Evolutionary conservation across 805 yeast genomes (phyloP).

Genomic region (Ogataea pilisensis): DNA sequence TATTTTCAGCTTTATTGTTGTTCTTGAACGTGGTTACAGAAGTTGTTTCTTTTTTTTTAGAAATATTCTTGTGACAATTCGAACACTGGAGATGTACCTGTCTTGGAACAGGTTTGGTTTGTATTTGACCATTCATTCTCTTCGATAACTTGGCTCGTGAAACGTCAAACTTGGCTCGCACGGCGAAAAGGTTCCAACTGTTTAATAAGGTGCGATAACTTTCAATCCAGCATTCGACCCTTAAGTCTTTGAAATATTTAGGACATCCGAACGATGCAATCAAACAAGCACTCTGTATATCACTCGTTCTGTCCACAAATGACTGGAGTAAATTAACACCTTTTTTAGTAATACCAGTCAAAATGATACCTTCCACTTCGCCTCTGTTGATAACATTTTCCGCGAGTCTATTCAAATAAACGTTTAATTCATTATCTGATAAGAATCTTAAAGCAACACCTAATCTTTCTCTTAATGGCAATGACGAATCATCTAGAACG

Average conservation of each 20-base stretch:
- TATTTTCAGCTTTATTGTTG: neutral
- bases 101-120: conserved; percentile 52
- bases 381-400: conserved; percentile 71
- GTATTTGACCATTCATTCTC: conserved; percentile 43
- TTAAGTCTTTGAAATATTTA: conserved; percentile 65
- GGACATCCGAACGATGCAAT: conserved; percentile 82
- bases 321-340: conserved; percentile 80
- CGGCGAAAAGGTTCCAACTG: conserved; percentile 75
- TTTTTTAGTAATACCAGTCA: conserved; percentile 87
- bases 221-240: conserved; percentile 77
- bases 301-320: conserved; percentile 83
- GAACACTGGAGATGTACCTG: conserved; percentile 81
- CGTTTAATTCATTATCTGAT: conserved; percentile 71
- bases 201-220: conserved; percentile 65
- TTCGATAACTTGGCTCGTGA: conserved; percentile 61
- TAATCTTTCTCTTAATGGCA: conserved; percentile 81
- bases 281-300: conserved; percentile 86
- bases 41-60: conserved; percentile 27
- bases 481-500: conserved; percentile 81
- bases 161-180: conserved; percentile 83
- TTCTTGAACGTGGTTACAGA: neutral
- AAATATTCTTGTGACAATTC: conserved; percentile 73
- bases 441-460: conserved; percentile 88
- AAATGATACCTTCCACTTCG: conserved; percentile 82
- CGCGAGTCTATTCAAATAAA: conserved; percentile 66